Evolutionary conservation across 495 filamentous ascomycete genomes (phyloP), one percentile per base, ranked within the genome.

Genomic region (Talaromyces ruber): DNA sequence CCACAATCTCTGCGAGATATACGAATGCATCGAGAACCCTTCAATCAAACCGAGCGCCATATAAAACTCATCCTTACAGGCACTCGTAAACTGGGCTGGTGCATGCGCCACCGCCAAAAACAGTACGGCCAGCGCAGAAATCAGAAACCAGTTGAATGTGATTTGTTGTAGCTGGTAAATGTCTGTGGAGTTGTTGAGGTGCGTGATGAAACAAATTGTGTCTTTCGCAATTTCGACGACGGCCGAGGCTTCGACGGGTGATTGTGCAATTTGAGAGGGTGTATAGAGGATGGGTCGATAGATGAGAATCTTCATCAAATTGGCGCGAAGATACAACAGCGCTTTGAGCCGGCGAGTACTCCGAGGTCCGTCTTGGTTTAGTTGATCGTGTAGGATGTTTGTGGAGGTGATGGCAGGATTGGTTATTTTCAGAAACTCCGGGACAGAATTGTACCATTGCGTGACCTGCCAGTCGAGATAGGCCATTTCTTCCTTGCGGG

Each of bases 391-490:
- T 39, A 39, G 34, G 12, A 39, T 39, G 11, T 39, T 14, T 14
- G 34, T n/a, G 34, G 34, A 39, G 34, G 34, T 39, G 18, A 47
- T 47, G 18, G n/a, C 3, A 21, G n/a, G 4, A 21, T 64, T 28
- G 29, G 55, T 25, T 4, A 79, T 67, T 47, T 70, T 74, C n/a
- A 81, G 63, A 6, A 70, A 67, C 5, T 76, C 73, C 0, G 78
- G 79, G 14, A 80, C 76, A 0, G 65, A 63, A 6, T 68, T 65
- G 21, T 86, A 87, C 91, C 91, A 96, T 62, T 86, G 82, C 45
- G 89, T 71, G 32, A 94, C 86, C 66, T 90, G 85, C 63, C 84
- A 86, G 66, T 96, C 89, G 9, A 94, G 78, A 62, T 86, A 86
- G 34, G 85, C 85, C 66, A 94, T 88, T 63, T 88, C 86, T 58